Conservation (phyloP, 495 filamentous ascomycete genomes). For the Ramalina intermedia region DNA sequence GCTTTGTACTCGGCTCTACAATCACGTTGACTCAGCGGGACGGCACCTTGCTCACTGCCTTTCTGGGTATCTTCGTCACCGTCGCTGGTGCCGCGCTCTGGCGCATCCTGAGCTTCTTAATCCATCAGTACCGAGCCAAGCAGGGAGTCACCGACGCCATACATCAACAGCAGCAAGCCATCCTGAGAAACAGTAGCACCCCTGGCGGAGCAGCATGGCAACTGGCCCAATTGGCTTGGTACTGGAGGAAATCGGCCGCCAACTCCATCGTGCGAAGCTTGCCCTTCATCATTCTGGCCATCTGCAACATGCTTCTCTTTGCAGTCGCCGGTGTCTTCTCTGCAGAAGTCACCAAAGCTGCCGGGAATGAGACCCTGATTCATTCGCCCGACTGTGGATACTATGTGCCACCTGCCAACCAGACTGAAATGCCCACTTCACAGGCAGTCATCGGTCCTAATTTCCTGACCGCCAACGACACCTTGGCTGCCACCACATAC, state of each 20-base stretch:
- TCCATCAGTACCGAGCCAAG: slow-evolving; percentile 22
- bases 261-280: slow-evolving; percentile 16
- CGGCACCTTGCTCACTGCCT: slow-evolving; percentile 26
- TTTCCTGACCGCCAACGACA: slow-evolving; percentile 13
- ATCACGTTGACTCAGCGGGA: slow-evolving; percentile 22
- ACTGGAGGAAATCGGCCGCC: slow-evolving; percentile 20
- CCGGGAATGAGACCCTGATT: slow-evolving; percentile 19
- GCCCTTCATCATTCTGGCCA: slow-evolving; percentile 17
- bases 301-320: slow-evolving; percentile 20
- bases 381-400: slow-evolving; percentile 15
- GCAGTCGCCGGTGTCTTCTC: slow-evolving; percentile 23
- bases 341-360: slow-evolving; percentile 20
- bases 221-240: slow-evolving; percentile 14
- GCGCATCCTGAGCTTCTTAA: slow-evolving; percentile 23
- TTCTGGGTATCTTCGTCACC: slow-evolving; percentile 27
- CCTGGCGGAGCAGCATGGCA: slow-evolving; percentile 16
- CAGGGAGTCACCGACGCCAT: slow-evolving; percentile 12
- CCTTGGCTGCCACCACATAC: slow-evolving; percentile 16
- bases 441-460: not conserved
- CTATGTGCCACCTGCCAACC: slow-evolving; percentile 3
- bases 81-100: slow-evolving; percentile 23
- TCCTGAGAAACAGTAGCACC: slow-evolving; percentile 20
- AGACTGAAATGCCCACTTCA: not conserved
- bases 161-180: slow-evolving; percentile 24
- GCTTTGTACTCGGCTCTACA: slow-evolving; percentile 23